Conservation (phyloP, 2,329 filamentous ascomycete genomes). For the Pleoardoris graminearum region DNA sequence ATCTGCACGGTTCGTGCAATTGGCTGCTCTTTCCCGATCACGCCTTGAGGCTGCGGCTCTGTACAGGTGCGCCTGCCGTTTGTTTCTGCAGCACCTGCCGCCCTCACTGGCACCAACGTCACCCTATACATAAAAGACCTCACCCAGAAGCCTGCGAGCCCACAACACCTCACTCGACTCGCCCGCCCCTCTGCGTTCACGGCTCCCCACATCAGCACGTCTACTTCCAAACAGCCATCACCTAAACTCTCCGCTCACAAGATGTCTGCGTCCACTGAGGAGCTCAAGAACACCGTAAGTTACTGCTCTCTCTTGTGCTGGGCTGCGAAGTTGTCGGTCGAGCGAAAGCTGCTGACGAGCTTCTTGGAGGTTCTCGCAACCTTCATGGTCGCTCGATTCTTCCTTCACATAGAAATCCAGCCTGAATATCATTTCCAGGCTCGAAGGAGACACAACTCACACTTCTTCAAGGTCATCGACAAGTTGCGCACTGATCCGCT, state of each 20-base stretch:
- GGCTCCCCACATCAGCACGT: neutral
- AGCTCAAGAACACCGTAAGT: conserved; percentile 1
- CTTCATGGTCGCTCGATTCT: neutral
- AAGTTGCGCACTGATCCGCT: conserved; percentile 31
- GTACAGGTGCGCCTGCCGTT: conserved; percentile 1
- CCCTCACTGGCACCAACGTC: conserved; percentile 1
- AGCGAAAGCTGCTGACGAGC: neutral
- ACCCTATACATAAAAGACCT: neutral
- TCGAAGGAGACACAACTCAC: conserved; percentile 4
- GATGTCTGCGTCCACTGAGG: conserved; percentile 1
- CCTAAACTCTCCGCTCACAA: neutral
- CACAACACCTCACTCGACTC: neutral
- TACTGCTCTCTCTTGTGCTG: neutral
- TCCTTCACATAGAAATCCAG: neutral
- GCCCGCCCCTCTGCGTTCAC: neutral
- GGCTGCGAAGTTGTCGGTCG: neutral
- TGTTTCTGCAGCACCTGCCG: neutral
- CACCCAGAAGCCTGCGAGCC: neutral
- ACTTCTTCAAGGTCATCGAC: conserved; percentile 18
- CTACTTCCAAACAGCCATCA: neutral
- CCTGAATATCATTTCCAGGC: neutral
- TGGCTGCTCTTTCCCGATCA: neutral
- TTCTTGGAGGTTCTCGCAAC: neutral
- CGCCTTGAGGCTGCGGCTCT: neutral
- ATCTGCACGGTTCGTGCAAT: neutral